A percentile compares a stretch with the other conserved stretches of the same genome.
Evolutionary conservation across 169 alveolate genomes (phyloP).

Genomic region (Plasmodium vivax): DNA sequence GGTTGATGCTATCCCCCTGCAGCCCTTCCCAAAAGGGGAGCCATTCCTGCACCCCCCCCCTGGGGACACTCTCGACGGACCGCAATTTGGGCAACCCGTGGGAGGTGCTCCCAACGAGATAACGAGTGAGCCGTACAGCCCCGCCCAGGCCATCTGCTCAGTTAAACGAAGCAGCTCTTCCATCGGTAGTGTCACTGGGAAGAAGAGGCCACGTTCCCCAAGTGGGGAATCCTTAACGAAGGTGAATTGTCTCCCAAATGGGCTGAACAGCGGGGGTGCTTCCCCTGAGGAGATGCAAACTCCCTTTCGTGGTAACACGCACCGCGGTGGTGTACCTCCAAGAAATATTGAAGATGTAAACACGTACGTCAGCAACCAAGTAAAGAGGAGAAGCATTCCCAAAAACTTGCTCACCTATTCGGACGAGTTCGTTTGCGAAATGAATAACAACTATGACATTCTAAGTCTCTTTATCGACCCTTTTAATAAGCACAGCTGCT

Average conservation of each 20-base stretch:
- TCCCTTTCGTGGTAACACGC: not conserved
- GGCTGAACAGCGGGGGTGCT: not conserved
- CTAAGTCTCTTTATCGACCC: slow-evolving; percentile 29
- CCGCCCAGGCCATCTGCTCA: not conserved
- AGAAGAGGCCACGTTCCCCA: not conserved
- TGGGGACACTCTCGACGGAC: not conserved
- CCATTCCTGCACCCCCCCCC: not conserved
- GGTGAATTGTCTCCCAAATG: not conserved
- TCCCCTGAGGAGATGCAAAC: not conserved
- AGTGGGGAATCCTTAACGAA: not conserved
- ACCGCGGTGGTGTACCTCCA: too few species aligned
- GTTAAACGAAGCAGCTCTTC: not conserved
- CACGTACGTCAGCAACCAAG: not conserved
- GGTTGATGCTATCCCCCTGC: not conserved
- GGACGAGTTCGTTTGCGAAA: slow-evolving; percentile 17
- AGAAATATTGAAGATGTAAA: slow-evolving; percentile 12
- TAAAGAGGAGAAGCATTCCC: slow-evolving; percentile 1
- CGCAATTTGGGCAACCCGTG: not conserved
- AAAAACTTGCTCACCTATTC: slow-evolving; percentile 15
- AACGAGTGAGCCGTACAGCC: not conserved
- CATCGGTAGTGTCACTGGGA: not conserved
- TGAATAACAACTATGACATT: slow-evolving; percentile 51
- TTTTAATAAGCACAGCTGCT: not conserved
- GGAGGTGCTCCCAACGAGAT: not conserved
- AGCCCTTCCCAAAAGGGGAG: not conserved